Percentiles rank a stretch among this genome's conserved stretches.
Evolutionary conservation across 495 filamentous ascomycete genomes (phyloP).

Genomic region (Pyrenula aspistea): DNA sequence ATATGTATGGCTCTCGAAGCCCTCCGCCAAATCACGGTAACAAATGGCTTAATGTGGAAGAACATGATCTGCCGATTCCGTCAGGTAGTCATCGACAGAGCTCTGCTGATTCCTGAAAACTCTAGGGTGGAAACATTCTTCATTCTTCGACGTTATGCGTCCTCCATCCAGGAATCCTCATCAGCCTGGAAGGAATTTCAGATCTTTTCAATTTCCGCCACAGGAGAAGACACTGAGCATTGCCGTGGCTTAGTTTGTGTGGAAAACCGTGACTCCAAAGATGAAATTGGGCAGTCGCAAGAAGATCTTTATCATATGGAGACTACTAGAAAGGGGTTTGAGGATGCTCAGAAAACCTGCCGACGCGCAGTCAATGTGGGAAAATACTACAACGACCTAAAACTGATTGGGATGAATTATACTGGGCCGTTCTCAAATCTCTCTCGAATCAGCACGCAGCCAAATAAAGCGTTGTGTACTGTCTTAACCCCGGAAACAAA

Average conservation of each 20-base stretch:
- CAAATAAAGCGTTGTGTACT: background rate
- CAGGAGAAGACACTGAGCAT: background rate
- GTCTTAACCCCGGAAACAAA: background rate
- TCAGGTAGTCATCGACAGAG: background rate
- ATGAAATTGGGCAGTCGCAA: background rate
- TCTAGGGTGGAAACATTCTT: background rate
- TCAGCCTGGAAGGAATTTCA: background rate
- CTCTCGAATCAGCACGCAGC: background rate
- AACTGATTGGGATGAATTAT: background rate
- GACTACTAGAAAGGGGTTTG: background rate
- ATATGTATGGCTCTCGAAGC: conserved; percentile 46
- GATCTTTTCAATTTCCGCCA: background rate
- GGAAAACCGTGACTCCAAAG: background rate
- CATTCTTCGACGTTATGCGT: background rate
- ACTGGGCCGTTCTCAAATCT: background rate
- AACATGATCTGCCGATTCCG: background rate
- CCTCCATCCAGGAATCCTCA: background rate
- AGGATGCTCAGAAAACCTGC: background rate
- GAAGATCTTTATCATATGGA: background rate
- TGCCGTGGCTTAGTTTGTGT: background rate
- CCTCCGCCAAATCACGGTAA: background rate
- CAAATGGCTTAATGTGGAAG: background rate
- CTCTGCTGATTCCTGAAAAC: background rate
- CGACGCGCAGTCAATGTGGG: background rate
- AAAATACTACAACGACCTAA: background rate